phyloP scores from a whole-genome alignment of 257 asterid genomes.

The Scutellaria baicalensis region DNA sequence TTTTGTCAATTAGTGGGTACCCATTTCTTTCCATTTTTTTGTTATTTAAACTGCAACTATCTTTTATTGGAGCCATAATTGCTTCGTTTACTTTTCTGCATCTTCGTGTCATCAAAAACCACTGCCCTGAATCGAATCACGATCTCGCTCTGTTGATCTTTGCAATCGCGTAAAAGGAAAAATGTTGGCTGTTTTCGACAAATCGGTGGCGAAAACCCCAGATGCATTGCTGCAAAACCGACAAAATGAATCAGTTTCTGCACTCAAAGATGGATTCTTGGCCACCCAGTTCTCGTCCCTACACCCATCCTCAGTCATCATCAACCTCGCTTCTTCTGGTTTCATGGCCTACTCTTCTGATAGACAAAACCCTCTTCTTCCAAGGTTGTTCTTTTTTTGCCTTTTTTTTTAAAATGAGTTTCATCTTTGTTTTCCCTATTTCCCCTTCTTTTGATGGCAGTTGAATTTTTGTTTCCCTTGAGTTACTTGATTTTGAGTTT shows the following conservation, averaged over 20 bases:
- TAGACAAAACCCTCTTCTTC: conserved; percentile 63
- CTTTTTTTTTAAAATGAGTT: not conserved
- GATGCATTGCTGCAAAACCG: conserved; percentile 66
- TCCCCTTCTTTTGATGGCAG: not conserved
- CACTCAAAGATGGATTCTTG: conserved; percentile 72
- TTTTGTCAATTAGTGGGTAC: not conserved
- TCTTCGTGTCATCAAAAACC: not conserved
- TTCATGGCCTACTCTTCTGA: conserved; percentile 62
- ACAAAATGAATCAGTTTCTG: conserved; percentile 34
- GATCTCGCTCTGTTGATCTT: not conserved
- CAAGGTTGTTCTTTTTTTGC: conserved; percentile 40
- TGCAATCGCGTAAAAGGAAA: not conserved
- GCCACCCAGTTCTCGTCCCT: conserved; percentile 57
- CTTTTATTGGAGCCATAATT: no score
- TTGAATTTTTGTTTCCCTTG: not conserved
- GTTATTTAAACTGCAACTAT: not conserved
- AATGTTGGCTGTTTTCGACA: conserved; percentile 82
- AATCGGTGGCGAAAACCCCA: conserved; percentile 82
- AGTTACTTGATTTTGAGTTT: not conserved
- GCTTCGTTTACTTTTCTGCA: not conserved
- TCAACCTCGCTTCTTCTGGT: conserved; percentile 75
- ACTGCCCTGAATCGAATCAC: not conserved
- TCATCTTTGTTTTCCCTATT: not conserved
- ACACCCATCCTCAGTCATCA: conserved; percentile 55
- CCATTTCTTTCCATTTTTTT: not conserved